Evolutionary conservation across 805 yeast genomes (phyloP).

Genomic region (Blastobotrys americana): DNA sequence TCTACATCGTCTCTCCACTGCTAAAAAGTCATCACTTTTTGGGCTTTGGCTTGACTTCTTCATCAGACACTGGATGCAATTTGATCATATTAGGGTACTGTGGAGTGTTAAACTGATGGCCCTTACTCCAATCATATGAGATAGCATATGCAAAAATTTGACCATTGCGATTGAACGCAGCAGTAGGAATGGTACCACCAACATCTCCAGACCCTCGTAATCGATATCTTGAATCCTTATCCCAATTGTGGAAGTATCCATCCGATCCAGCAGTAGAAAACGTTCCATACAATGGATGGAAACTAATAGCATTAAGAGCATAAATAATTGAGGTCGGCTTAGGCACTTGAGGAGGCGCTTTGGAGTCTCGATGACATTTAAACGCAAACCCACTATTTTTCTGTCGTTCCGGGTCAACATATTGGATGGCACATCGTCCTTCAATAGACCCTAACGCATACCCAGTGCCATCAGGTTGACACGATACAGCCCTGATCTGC

Average conservation of each 20-base stretch:
- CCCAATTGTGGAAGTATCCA: conserved; percentile 94
- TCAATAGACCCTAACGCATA: conserved; percentile 90
- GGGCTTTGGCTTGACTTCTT: conserved; percentile 54
- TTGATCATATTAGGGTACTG: conserved; percentile 70
- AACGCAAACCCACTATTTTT: conserved; percentile 73
- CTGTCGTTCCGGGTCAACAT: conserved; percentile 60
- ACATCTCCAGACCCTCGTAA: conserved; percentile 64
- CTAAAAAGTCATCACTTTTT: conserved; percentile 13
- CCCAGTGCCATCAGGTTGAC: conserved; percentile 89
- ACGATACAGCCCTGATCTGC: conserved; percentile 77
- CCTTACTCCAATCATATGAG: conserved; percentile 91
- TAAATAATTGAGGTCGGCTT: conserved; percentile 57
- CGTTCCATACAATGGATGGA: conserved; percentile 88
- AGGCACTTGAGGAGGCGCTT: background rate
- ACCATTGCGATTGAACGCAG: conserved; percentile 79
- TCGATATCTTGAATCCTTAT: conserved; percentile 83
- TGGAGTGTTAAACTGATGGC: conserved; percentile 63
- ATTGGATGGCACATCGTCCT: conserved; percentile 93
- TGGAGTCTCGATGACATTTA: conserved; percentile 78
- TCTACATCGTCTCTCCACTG: no score
- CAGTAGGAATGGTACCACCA: conserved; percentile 58
- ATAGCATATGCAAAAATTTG: conserved; percentile 82
- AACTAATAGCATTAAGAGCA: conserved; percentile 69
- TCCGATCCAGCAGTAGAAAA: conserved; percentile 93
- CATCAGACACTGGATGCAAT: conserved; percentile 78